Percentiles rank a stretch among this genome's conserved stretches.
Evolutionary conservation across 345 rosid genomes (phyloP).

Genomic region (Tarenaya hassleriana): DNA sequence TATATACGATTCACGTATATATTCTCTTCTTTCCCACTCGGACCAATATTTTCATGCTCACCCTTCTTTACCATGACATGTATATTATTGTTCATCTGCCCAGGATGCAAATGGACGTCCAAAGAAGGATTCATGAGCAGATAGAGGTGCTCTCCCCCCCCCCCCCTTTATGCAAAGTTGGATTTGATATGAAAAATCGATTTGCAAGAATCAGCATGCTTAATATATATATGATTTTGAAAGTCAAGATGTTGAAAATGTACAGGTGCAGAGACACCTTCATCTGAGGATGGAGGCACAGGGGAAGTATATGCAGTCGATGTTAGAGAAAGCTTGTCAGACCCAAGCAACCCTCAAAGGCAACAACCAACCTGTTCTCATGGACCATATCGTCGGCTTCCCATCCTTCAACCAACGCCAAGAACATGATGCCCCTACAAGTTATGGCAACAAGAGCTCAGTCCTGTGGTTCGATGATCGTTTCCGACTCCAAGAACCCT

Average conservation of each 20-base stretch:
- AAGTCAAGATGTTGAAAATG: no score
- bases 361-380: conserved; percentile 23
- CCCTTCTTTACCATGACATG: neutral
- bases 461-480: conserved; percentile 27
- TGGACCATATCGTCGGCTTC: conserved; percentile 2
- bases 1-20: conserved; percentile 9
- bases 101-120: conserved; percentile 78
- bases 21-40: no score
- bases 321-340: conserved; percentile 87
- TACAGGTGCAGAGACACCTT: conserved; percentile 85
- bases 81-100: conserved; percentile 4
- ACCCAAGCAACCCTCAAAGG: conserved; percentile 54
- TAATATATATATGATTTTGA: no score
- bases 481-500: conserved; percentile 9
- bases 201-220: no score
- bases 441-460: neutral
- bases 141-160: conserved; percentile 43
- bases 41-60: no score
- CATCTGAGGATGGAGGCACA: conserved; percentile 91
- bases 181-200: no score
- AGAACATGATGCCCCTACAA: no score
- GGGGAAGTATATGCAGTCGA: conserved; percentile 93
- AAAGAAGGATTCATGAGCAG: conserved; percentile 72
- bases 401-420: no score
- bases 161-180: no score